These are phyloP conservation scores for Fusarium begoniae DNA, from an alignment of 2,329 filamentous ascomycete species.

Conservation along the genomic window DNA sequence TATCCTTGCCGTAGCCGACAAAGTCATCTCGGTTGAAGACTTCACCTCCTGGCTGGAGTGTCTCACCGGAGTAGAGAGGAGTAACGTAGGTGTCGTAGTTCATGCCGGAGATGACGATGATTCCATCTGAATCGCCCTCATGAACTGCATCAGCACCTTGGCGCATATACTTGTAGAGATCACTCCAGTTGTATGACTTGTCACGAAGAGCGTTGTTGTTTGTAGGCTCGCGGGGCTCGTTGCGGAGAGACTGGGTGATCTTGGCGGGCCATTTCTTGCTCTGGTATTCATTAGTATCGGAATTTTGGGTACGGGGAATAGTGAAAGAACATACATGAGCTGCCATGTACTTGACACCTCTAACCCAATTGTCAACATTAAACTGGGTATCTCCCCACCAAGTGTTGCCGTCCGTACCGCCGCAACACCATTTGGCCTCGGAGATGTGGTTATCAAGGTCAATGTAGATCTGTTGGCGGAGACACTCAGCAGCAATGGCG, in stretches of 20 bases:
- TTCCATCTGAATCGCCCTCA: slow-evolving; percentile 57
- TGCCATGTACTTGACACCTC: slow-evolving; percentile 69
- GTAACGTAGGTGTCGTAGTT: slow-evolving; percentile 65
- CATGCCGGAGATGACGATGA: slow-evolving; percentile 69
- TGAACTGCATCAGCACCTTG: slow-evolving; percentile 61
- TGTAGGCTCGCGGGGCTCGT: slow-evolving; percentile 60
- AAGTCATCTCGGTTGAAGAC: slow-evolving; percentile 59
- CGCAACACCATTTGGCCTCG: slow-evolving; percentile 67
- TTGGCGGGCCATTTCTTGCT: slow-evolving; percentile 25
- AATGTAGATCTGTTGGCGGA: slow-evolving; percentile 63
- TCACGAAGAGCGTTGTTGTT: slow-evolving; percentile 42
- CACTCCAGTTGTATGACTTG: slow-evolving; percentile 62
- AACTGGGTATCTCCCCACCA: slow-evolving; percentile 72
- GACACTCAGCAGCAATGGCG: slow-evolving; percentile 67
- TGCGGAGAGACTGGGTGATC: slow-evolving; percentile 55
- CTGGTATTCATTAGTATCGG: neutral
- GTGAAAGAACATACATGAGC: slow-evolving; percentile 55
- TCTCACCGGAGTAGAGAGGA: slow-evolving; percentile 59
- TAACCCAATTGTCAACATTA: slow-evolving; percentile 65
- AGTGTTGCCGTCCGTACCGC: slow-evolving; percentile 61
- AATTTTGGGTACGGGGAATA: rapidly evolving
- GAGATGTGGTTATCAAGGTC: slow-evolving; percentile 71
- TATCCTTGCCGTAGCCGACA: slow-evolving; percentile 56
- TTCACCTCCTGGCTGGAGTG: slow-evolving; percentile 56
- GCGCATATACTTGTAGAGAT: slow-evolving; percentile 62